Evolutionary conservation across 257 asterid genomes (phyloP).

Genomic region (Coffea eugenioides): DNA sequence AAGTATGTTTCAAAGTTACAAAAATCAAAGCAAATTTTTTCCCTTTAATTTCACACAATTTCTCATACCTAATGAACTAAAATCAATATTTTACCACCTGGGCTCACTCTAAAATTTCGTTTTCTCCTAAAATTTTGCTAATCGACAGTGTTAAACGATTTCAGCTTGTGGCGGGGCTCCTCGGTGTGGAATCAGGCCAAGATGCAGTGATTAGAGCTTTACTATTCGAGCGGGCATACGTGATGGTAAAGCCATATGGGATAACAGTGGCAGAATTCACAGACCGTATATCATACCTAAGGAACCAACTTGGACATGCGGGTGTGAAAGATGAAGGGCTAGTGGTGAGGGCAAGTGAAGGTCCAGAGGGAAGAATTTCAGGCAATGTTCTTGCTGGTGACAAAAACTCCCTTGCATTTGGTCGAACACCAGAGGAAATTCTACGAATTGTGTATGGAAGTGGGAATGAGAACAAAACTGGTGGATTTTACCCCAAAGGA

Average conservation of each 20-base stretch:
- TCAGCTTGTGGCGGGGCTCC: conserved; percentile 47
- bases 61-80: too few relatives aligned
- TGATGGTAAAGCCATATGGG: conserved; percentile 25
- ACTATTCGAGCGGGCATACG: conserved; percentile 12
- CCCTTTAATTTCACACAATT: too few relatives aligned
- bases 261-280: conserved; percentile 40
- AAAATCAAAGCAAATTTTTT: not conserved
- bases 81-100: too few relatives aligned
- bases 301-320: conserved; percentile 47
- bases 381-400: conserved; percentile 70
- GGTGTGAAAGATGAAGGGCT: conserved; percentile 84
- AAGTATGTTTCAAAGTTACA: conserved; percentile 29
- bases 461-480: conserved; percentile 52
- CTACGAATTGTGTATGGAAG: conserved; percentile 63
- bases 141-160: not conserved
- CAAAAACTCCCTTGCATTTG: conserved; percentile 49
- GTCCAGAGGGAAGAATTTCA: conserved; percentile 53
- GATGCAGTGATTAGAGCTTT: conserved; percentile 41
- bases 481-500: conserved; percentile 76
- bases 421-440: conserved; percentile 66
- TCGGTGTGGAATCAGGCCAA: conserved; percentile 57
- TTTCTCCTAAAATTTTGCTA: too few relatives aligned
- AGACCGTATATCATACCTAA: conserved; percentile 27
- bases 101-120: too few relatives aligned
- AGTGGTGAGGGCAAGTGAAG: conserved; percentile 30